These are phyloP conservation scores for Amphicarpaea edgeworthii DNA, from an alignment of 306 rosid species.

Conservation along the genomic window DNA sequence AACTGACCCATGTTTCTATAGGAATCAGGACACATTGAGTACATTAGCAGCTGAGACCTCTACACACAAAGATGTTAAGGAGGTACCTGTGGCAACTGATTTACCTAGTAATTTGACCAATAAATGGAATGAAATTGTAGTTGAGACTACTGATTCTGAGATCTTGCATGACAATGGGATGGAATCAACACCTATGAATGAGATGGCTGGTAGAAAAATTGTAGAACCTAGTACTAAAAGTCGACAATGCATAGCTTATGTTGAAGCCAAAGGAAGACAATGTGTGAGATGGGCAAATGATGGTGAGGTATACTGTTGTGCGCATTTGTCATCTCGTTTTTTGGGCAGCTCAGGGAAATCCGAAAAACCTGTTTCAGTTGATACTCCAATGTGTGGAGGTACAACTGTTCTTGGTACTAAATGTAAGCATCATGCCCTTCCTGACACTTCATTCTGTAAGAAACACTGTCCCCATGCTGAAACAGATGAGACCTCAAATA, in stretches of 20 bases:
- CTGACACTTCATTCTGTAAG: slow-evolving; percentile 78
- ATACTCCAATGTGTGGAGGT: slow-evolving; percentile 77
- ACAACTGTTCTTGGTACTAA: slow-evolving; percentile 78
- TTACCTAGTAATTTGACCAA: slow-evolving; percentile 51
- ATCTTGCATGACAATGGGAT: slow-evolving; percentile 47
- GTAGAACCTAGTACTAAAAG: slow-evolving; percentile 57
- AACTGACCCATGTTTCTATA: slow-evolving; percentile 62
- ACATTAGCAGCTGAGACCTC: slow-evolving; percentile 54
- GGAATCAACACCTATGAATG: slow-evolving; percentile 60
- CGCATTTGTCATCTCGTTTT: slow-evolving; percentile 66
- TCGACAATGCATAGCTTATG: slow-evolving; percentile 72
- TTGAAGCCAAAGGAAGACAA: slow-evolving; percentile 90
- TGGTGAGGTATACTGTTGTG: slow-evolving; percentile 88
- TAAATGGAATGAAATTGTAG: slow-evolving; percentile 59
- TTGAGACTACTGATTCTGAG: slow-evolving; percentile 57
- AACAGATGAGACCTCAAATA: slow-evolving; percentile 37
- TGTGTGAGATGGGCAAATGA: slow-evolving; percentile 85
- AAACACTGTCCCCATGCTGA: slow-evolving; percentile 71
- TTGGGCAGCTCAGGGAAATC: slow-evolving; percentile 59
- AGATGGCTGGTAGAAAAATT: slow-evolving; percentile 44
- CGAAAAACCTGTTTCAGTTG: slow-evolving; percentile 56
- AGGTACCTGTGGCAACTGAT: slow-evolving; percentile 52
- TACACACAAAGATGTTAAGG: slow-evolving; percentile 53
- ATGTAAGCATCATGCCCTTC: slow-evolving; percentile 87
- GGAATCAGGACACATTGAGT: neutral